These are phyloP conservation scores for Cryptosporidium felis DNA, from an alignment of 169 alveolate genomes.

Conservation along the genomic window DNA sequence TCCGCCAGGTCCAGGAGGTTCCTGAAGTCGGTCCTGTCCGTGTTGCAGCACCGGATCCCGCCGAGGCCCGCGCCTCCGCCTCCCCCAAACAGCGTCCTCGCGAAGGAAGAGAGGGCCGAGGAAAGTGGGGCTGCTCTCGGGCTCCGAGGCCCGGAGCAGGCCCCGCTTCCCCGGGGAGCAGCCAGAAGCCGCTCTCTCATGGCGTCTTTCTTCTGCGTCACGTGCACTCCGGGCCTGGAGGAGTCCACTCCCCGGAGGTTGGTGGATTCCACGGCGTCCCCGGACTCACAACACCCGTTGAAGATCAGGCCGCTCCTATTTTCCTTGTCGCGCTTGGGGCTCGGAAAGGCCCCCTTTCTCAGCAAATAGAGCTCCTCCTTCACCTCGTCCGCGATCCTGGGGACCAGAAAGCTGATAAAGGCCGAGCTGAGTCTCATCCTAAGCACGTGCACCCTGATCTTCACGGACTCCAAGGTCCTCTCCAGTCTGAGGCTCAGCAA, in stretches of 20 bases:
- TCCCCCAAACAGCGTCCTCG: background rate
- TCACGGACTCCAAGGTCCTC: conserved; percentile 25
- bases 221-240: background rate
- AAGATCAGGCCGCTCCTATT: background rate
- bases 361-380: conserved; percentile 14
- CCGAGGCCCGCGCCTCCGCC: background rate
- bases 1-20: conserved; percentile 63
- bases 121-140: background rate
- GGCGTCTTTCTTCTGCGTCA: background rate
- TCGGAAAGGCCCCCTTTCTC: conserved; percentile 1
- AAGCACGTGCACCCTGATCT: conserved; percentile 5
- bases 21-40: conserved; percentile 49
- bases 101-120: background rate
- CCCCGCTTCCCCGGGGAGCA: too few relatives aligned
- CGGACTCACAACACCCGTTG: background rate
- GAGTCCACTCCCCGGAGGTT: background rate
- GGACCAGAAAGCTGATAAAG: conserved; percentile 39
- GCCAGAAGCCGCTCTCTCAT: too few relatives aligned
- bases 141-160: too few relatives aligned
- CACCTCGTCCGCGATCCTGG: conserved; percentile 31
- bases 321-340: background rate
- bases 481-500: conserved; percentile 23
- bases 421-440: conserved; percentile 17
- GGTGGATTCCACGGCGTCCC: background rate
- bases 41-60: conserved; percentile 59